phyloP scores from a whole-genome alignment of 768 basidiomycete genomes.

The Phlebiopsis gigantea region DNA sequence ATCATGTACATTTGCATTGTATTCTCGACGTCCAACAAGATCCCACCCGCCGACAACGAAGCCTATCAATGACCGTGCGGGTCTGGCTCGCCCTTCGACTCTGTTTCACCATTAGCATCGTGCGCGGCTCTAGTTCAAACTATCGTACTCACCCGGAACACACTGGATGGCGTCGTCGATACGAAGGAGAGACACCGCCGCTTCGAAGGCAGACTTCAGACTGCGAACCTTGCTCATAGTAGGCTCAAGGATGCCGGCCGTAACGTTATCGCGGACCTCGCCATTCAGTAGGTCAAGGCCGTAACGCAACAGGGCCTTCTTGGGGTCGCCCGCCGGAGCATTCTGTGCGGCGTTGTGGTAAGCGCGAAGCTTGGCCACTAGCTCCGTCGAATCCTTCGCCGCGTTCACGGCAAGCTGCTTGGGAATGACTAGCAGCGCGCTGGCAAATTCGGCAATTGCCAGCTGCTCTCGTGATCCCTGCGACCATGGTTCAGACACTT shows the following conservation, averaged over 20 bases:
- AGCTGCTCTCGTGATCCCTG: conserved; percentile 98
- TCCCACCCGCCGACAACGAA: neutral
- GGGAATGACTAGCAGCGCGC: conserved; percentile 88
- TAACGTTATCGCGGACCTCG: conserved; percentile 90
- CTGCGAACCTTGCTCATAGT: conserved; percentile 97
- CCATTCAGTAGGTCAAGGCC: conserved; percentile 94
- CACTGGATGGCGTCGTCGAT: conserved; percentile 97
- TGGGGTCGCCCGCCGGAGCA: conserved; percentile 85
- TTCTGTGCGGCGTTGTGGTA: conserved; percentile 97
- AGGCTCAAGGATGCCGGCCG: conserved; percentile 91
- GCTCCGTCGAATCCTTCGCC: conserved; percentile 95
- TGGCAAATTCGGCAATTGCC: conserved; percentile 98
- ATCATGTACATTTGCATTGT: conserved; percentile 6
- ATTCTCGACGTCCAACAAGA: no score
- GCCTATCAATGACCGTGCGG: conserved; percentile 20
- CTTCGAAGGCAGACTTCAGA: conserved; percentile 95
- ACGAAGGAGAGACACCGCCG: conserved; percentile 88
- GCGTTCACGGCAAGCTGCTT: conserved; percentile 97
- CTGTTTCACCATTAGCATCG: conserved; percentile 30
- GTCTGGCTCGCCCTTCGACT: conserved; percentile 67
- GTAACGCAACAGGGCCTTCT: conserved; percentile 85
- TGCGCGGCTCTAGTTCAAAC: conserved; percentile 16
- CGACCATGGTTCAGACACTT: neutral
- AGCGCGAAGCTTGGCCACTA: conserved; percentile 93
- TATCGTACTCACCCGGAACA: conserved; percentile 53